Base-by-base conservation (phyloP, 176 grass and related monocot species). In the Thalia dealbata region DNA sequence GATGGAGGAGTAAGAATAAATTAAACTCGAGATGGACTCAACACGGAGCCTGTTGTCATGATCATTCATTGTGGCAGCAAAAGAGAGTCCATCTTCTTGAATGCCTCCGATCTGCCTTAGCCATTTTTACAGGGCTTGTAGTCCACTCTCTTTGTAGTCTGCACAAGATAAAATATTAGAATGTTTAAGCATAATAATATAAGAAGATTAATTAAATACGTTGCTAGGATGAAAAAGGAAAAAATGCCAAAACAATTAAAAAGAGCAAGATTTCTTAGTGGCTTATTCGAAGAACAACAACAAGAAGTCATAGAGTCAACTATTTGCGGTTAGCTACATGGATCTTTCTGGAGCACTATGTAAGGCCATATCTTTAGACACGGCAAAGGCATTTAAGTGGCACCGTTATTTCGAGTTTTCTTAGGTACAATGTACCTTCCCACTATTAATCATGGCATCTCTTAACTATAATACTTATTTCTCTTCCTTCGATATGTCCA, bases 41-140 rank as follows among this genome's bases (percentile, higher is more conserved):
- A 32, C 61, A 64, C 32, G 61, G 26, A 64, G 28, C 1, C n/a
- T 64, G 15, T 19, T 58, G 54, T 58, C 1, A 58, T 66, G 63
- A 66, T 66, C 23, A 66, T 21, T 27, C 26, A 35, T 35, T 0
- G 16, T 14, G 25, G 27, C 82, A 80, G 61, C 82, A 80, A 58
- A 70, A 70, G 23, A 84, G 18, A 51, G n/a, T 75, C 58, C 82
- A 50, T 15, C 48, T 73, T 79, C 79, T 75, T 26, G 61, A 71
- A 69, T 52, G 71, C 10, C 82, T 74, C 5, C 28, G 66, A 29
- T 63, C 44, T 6, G 70, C 61, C 50, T 79, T 79, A 35, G 61
- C 70, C 76, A 84, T 79, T 75, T 80, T 80, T 16, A 79, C 76
- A 4, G 82, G 82, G 62, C 82, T 84, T 63, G 59, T 79, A 22